Base-by-base conservation (phyloP, 176 grass and related monocot species). In the Hsuehochloa calcarea region DNA sequence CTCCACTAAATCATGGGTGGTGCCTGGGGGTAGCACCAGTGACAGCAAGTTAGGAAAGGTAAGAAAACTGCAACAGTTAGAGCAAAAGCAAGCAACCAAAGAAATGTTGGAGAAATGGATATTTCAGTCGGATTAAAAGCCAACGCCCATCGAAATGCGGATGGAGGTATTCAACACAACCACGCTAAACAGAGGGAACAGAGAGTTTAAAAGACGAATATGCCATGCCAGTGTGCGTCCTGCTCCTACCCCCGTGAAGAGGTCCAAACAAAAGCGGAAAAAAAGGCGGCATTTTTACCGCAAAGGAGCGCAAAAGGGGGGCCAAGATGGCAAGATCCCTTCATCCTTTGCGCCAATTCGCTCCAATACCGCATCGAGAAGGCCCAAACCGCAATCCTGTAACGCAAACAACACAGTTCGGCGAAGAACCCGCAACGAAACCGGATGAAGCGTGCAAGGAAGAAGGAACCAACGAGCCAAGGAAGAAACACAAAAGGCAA, bases 261-360 rank as follows among this genome's bases (percentile, higher is more conserved):
- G 39, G 6, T 20, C 60, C 19, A n/a, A 74, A 20, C 45, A 72
- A 78, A 74, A 74, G 31, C 34, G 0, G 0, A 13, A 66, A 65
- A 84, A 58, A 58, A 11, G 46, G 38, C 37, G 31, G 69, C 46
- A 67, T 80, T 65, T 72, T 27, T 44, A 78, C 65, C 31, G 25
- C 34, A 10, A 71, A 82, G 15, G 14, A 26, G 65, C 29, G 41
- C 22, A 60, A 66, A 60, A 23, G 26, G 10, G 16, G 19, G 10
- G 17, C 34, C 47, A 45, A 39, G 34, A 67, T 15, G 82, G 70
- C 63, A 63, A 82, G 83, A 86, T 90, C 64, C 52, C 83, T 22
- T 75, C 16, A 63, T 17, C 52, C 26, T 31, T 55, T 9, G 71
- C 22, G 40, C 50, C 77, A 85, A 85, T 81, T 77, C 78, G 31